These are phyloP conservation scores for Chrysoporthe puriensis DNA, from an alignment of 2,329 filamentous ascomycete genomes.

Conservation along the genomic window DNA sequence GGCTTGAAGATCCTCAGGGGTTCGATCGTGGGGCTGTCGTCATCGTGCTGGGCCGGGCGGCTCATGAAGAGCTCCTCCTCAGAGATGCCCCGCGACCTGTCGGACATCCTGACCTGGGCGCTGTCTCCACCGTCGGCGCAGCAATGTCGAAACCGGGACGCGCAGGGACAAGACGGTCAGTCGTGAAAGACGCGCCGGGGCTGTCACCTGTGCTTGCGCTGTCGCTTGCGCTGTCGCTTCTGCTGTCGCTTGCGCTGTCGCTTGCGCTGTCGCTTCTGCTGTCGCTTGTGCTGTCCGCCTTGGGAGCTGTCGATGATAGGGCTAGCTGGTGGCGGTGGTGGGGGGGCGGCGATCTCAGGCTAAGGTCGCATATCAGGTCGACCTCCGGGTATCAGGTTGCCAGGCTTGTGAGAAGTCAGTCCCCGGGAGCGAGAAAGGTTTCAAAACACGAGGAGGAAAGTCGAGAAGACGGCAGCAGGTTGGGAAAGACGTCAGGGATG, in stretches of 20 bases:
- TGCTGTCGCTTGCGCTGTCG: neutral
- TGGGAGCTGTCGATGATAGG: slow-evolving; percentile 21
- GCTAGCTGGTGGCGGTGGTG: slow-evolving; percentile 23
- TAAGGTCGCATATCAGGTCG: slow-evolving; percentile 30
- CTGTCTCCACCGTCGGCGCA: slow-evolving; percentile 23
- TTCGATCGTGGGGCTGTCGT: slow-evolving; percentile 78
- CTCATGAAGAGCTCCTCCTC: slow-evolving; percentile 85
- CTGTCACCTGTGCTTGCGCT: slow-evolving; percentile 1
- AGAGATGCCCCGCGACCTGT: slow-evolving; percentile 65
- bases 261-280: neutral
- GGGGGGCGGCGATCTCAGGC: slow-evolving; percentile 13
- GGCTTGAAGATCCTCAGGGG: slow-evolving; percentile 86
- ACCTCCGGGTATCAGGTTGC: slow-evolving; percentile 22
- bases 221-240: neutral
- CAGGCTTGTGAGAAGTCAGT: slow-evolving; percentile 14
- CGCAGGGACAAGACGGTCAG: neutral
- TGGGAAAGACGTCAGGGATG: slow-evolving; percentile 24
- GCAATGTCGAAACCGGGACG: neutral
- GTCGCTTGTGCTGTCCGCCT: neutral
- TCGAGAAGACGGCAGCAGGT: slow-evolving; percentile 16
- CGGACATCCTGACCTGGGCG: slow-evolving; percentile 44
- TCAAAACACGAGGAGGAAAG: slow-evolving; percentile 20
- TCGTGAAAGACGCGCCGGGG: neutral
- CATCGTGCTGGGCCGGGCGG: slow-evolving; percentile 51
- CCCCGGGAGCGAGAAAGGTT: slow-evolving; percentile 18